Conservation (phyloP, 208 protist species). For the Lotmaria passim region DNA sequence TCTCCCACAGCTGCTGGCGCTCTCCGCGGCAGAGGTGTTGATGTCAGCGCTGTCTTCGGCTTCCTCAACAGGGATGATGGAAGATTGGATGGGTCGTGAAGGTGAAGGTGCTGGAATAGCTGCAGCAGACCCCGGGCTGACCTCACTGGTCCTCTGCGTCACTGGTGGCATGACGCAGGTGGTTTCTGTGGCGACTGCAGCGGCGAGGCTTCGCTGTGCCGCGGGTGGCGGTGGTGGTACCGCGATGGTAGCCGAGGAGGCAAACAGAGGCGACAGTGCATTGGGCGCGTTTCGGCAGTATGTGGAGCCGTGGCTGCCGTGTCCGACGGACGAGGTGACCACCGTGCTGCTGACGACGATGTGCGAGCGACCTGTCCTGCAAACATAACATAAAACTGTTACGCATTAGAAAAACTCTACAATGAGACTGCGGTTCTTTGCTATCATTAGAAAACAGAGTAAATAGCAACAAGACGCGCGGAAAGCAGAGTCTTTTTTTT, state of each 20-base stretch:
- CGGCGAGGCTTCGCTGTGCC: neutral
- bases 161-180: constrained; percentile 16
- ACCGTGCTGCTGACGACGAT: constrained; percentile 13
- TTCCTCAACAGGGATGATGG: neutral
- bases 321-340: constrained; percentile 4
- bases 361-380: constrained; percentile 6
- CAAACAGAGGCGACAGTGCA: neutral
- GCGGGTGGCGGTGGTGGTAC: neutral
- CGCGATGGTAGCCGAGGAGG: neutral
- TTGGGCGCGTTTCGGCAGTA: constrained; percentile 12
- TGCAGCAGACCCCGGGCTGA: constrained; percentile 2
- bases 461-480: too few relatives aligned
- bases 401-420: neutral
- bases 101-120: neutral
- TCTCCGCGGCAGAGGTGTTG: constrained; percentile 28
- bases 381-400: neutral
- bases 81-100: neutral
- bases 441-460: too few relatives aligned
- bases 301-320: constrained; percentile 30
- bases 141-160: constrained; percentile 30
- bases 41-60: neutral
- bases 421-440: too few relatives aligned
- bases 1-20: constrained; percentile 44
- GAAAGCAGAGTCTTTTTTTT: too few relatives aligned
- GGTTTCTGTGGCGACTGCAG: neutral